phyloP scores from a whole-genome alignment of 1,139 yeast species.

The Geotrichum citri-aurantii region DNA sequence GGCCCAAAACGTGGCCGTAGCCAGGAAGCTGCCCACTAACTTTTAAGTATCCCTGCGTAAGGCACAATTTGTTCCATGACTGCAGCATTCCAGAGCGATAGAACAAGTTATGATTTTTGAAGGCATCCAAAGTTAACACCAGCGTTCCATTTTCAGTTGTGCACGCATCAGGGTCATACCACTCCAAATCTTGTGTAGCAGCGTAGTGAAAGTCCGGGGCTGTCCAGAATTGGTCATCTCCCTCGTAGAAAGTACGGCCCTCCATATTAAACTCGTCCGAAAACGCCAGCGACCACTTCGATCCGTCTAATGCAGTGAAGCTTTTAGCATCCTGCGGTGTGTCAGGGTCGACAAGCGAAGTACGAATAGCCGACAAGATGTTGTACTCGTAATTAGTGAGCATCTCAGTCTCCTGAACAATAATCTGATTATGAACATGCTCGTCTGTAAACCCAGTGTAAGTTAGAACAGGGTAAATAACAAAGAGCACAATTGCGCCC shows the following conservation, averaged over 20 bases:
- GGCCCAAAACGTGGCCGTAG: slow-evolving; percentile 60
- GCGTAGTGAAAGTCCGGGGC: slow-evolving; percentile 73
- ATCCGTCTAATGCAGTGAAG: slow-evolving; percentile 48
- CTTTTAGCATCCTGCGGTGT: slow-evolving; percentile 56
- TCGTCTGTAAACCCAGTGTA: slow-evolving; percentile 54
- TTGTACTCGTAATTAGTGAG: slow-evolving; percentile 58
- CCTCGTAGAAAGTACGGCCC: slow-evolving; percentile 76
- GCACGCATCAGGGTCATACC: slow-evolving; percentile 83
- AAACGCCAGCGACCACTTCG: slow-evolving; percentile 65
- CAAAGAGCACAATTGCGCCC: slow-evolving; percentile 61
- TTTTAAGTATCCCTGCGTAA: slow-evolving; percentile 68
- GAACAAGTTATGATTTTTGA: slow-evolving; percentile 59
- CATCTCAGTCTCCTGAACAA: slow-evolving; percentile 32
- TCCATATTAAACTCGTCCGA: slow-evolving; percentile 80
- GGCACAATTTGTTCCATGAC: slow-evolving; percentile 77
- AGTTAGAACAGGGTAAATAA: slow-evolving; percentile 68
- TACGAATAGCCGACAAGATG: slow-evolving; percentile 54
- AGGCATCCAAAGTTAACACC: slow-evolving; percentile 65
- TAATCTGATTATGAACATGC: slow-evolving; percentile 16
- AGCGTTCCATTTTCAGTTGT: slow-evolving; percentile 64
- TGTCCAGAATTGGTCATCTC: slow-evolving; percentile 80
- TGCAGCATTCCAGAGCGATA: slow-evolving; percentile 85
- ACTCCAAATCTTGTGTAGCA: slow-evolving; percentile 77
- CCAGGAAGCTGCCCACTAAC: slow-evolving; percentile 68
- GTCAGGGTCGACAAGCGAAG: slow-evolving; percentile 65